Evolutionary conservation across 1,284 basidiomycete genomes (phyloP).

Genomic region (Papiliotrema laurentii): DNA sequence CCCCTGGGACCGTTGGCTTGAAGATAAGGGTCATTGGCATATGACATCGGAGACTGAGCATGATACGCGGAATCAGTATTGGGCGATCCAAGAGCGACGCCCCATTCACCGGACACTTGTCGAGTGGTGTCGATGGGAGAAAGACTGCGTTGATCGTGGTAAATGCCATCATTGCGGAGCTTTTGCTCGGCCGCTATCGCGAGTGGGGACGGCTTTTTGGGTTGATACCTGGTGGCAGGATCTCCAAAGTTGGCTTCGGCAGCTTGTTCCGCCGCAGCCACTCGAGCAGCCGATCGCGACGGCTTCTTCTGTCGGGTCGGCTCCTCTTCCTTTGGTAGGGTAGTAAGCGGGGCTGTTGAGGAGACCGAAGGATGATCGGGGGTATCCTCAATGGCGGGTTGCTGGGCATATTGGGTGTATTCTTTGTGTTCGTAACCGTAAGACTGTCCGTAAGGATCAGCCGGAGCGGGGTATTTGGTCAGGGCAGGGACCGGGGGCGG

Average conservation of each 20-base stretch:
- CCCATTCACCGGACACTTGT: slow-evolving; percentile 32
- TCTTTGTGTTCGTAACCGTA: slow-evolving; percentile 21
- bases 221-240: slow-evolving; percentile 30
- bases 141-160: slow-evolving; percentile 1
- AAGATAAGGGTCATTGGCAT: slow-evolving; percentile 22
- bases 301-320: slow-evolving; percentile 8
- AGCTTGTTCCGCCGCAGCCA: slow-evolving; percentile 34
- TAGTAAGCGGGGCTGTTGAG: too few relatives aligned
- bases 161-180: background rate
- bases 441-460: slow-evolving; percentile 6
- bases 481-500: slow-evolving; percentile 19
- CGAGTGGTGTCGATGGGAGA: slow-evolving; percentile 4
- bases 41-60: slow-evolving; percentile 9
- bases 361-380: too few relatives aligned
- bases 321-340: too few relatives aligned
- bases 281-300: slow-evolving; percentile 21
- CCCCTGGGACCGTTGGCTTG: background rate
- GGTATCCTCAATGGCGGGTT: slow-evolving; percentile 10
- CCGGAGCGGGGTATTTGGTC: slow-evolving; percentile 5
- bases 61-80: slow-evolving; percentile 16
- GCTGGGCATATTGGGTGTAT: slow-evolving; percentile 1
- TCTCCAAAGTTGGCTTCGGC: slow-evolving; percentile 27
- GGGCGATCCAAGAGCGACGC: slow-evolving; percentile 30
- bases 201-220: slow-evolving; percentile 43
- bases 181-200: slow-evolving; percentile 19